These are phyloP conservation scores for Volvox reticuliferus DNA, from an alignment of 139 green algal species.

Conservation along the genomic window DNA sequence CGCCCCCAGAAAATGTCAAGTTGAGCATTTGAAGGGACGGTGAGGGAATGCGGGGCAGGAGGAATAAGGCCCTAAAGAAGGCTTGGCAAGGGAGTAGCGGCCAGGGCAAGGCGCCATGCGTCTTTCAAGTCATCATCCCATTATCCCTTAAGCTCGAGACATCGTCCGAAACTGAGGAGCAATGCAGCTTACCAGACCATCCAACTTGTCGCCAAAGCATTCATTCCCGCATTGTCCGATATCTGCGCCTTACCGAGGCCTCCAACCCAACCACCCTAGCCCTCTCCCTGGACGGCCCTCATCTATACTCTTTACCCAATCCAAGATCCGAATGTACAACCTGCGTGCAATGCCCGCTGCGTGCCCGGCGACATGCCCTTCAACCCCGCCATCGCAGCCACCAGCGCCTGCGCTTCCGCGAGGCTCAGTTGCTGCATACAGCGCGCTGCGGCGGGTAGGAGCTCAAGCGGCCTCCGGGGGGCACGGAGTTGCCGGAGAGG, in stretches of 20 bases:
- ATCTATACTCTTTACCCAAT: not conserved
- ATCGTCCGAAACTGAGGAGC: not conserved
- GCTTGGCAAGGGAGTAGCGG: too few relatives aligned
- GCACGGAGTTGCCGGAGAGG: too few relatives aligned
- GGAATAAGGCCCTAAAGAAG: too few relatives aligned
- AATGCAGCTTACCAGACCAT: not conserved
- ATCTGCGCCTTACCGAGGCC: not conserved
- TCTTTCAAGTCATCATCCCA: too few relatives aligned
- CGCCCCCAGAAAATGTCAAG: too few relatives aligned
- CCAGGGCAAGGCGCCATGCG: too few relatives aligned
- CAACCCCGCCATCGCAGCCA: constrained; percentile 35
- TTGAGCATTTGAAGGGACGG: too few relatives aligned
- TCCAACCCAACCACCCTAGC: not conserved
- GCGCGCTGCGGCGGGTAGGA: constrained; percentile 3
- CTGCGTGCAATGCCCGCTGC: constrained; percentile 29
- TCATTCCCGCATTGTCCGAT: not conserved
- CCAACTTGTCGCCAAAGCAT: not conserved
- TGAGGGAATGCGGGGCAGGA: too few relatives aligned
- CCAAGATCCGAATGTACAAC: not conserved
- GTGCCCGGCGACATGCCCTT: constrained; percentile 11
- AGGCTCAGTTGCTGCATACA: not conserved
- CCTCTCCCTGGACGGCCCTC: not conserved
- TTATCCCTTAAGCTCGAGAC: not conserved
- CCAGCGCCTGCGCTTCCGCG: constrained; percentile 37
- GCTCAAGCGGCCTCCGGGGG: constrained; percentile 15